These are phyloP conservation scores for Syzygium aqueum DNA, from an alignment of 345 rosid genomes.

Conservation along the genomic window DNA sequence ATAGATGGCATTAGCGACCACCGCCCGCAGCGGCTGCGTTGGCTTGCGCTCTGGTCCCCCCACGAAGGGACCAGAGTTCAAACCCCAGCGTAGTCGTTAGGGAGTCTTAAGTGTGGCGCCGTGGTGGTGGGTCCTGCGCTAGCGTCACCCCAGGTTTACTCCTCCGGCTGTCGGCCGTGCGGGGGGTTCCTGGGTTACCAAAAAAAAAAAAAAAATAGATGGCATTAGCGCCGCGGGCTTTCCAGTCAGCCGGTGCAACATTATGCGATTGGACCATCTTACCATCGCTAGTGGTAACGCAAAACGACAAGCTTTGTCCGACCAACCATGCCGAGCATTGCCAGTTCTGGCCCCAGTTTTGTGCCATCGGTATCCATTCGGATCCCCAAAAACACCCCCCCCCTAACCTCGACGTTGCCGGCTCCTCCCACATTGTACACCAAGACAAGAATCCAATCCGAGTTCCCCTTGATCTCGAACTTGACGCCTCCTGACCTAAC, in stretches of 20 bases:
- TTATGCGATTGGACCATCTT: not conserved
- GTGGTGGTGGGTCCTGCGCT: no score
- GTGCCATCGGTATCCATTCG: conserved; percentile 1
- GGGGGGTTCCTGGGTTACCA: no score
- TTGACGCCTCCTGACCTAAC: conserved; percentile 10
- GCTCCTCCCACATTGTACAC: conserved; percentile 12
- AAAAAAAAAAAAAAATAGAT: no score
- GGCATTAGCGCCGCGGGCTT: not conserved
- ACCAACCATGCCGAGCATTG: not conserved
- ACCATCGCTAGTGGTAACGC: not conserved
- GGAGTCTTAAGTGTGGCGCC: no score
- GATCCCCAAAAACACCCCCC: no score
- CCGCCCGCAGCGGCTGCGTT: no score
- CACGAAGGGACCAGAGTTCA: no score
- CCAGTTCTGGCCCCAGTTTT: conserved; percentile 2
- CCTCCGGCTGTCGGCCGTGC: no score
- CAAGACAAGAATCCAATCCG: conserved; percentile 11
- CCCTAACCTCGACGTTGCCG: conserved; percentile 21
- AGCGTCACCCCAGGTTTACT: no score
- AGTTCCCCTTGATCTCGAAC: conserved; percentile 21
- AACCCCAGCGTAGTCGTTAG: no score
- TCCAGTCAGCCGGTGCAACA: not conserved
- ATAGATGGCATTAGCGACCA: not conserved
- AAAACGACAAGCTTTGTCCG: conserved; percentile 6
- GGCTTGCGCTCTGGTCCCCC: no score